Percentiles rank a stretch among this genome's conserved stretches.
Evolutionary conservation across 495 filamentous ascomycete species (phyloP).

Genomic region (Amniculicola lignicola): DNA sequence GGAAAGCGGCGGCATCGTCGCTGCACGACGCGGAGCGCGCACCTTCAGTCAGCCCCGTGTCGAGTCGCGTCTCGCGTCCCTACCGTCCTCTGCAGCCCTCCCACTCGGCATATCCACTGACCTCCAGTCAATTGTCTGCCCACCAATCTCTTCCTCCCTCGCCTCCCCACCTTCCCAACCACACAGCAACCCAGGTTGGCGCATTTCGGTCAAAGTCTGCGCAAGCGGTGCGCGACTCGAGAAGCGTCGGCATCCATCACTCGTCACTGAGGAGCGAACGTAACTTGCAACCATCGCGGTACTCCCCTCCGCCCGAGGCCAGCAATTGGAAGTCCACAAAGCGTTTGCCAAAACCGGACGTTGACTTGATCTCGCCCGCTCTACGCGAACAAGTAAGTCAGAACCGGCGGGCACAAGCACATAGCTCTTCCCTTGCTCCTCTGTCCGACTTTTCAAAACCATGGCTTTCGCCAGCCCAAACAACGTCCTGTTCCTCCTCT

Average conservation of each 20-base stretch:
- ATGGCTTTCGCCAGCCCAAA: conserved; percentile 13
- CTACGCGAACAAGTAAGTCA: not conserved
- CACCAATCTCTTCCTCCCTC: conserved; percentile 22
- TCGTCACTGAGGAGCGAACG: not conserved
- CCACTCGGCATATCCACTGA: conserved; percentile 8
- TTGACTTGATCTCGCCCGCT: not conserved
- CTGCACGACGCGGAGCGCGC: conserved; percentile 33
- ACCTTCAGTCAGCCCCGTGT: conserved; percentile 6
- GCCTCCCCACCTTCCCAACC: conserved; percentile 16
- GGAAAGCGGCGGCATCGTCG: conserved; percentile 31
- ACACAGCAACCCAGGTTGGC: not conserved
- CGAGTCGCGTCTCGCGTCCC: not conserved
- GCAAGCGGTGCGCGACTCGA: conserved; percentile 1
- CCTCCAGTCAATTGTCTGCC: too few species aligned
- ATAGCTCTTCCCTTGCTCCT: conserved; percentile 1
- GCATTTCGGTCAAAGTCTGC: conserved; percentile 19
- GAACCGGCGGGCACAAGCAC: not conserved
- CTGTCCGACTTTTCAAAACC: not conserved
- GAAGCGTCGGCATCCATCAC: not conserved
- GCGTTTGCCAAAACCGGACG: conserved; percentile 23
- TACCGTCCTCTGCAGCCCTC: conserved; percentile 12
- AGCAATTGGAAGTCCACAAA: conserved; percentile 31
- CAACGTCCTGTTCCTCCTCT: conserved; percentile 2
- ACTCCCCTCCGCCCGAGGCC: conserved; percentile 6
- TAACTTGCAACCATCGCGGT: conserved; percentile 7